These are phyloP conservation scores for Wickerhamomyces alni DNA, from an alignment of 805 yeast species.

Conservation along the genomic window DNA sequence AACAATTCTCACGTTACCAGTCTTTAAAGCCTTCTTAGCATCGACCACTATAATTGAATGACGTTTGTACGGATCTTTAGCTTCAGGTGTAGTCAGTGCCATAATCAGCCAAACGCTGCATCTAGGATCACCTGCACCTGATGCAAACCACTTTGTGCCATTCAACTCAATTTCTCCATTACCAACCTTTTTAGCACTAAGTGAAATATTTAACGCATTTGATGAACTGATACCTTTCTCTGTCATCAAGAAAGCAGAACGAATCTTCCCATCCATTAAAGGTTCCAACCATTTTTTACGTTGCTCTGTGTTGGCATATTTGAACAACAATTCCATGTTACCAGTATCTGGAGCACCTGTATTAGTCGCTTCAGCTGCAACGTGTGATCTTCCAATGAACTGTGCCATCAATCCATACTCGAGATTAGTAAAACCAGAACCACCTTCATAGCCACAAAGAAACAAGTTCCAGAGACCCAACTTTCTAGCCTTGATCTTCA, in stretches of 20 bases:
- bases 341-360: conserved; percentile 63
- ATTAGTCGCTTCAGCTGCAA: conserved; percentile 57
- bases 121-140: conserved; percentile 66
- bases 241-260: conserved; percentile 63
- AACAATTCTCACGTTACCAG: conserved; percentile 41
- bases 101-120: conserved; percentile 32
- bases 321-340: conserved; percentile 38
- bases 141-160: conserved; percentile 67
- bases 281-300: conserved; percentile 46
- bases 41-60: conserved; percentile 55
- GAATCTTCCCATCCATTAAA: conserved; percentile 45
- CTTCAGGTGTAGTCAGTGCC: conserved; percentile 23
- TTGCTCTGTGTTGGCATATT: conserved; percentile 36
- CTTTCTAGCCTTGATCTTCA: conserved; percentile 45
- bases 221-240: conserved; percentile 56
- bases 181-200: conserved; percentile 38
- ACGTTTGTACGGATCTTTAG: conserved; percentile 35
- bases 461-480: conserved; percentile 60
- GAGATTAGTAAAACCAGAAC: conserved; percentile 54
- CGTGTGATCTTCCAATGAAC: conserved; percentile 47
- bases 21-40: conserved; percentile 39
- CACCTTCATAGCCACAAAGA: conserved; percentile 37
- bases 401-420: conserved; percentile 65
- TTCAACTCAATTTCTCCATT: conserved; percentile 39
- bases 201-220: conserved; percentile 53